Percentiles rank a stretch among this genome's conserved stretches.
phyloP scores from a whole-genome alignment of 2,329 filamentous ascomycete genomes.

The Thielaviopsis punctulata region DNA sequence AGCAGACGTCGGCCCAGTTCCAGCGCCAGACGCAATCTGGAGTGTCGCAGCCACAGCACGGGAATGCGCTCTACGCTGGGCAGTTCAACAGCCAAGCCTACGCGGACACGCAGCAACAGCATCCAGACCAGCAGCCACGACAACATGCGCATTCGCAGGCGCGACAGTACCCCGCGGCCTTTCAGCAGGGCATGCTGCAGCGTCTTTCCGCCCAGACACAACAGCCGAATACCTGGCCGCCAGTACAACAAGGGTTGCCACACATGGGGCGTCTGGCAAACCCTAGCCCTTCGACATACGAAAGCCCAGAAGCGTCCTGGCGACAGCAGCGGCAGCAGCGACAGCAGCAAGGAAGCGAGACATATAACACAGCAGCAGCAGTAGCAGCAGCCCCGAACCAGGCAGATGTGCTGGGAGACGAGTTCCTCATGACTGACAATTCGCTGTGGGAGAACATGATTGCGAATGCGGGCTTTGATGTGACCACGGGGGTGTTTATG shows the following conservation, averaged over 20 bases:
- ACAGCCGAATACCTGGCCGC: background rate
- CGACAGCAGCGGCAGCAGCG: background rate
- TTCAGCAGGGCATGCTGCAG: too few species aligned
- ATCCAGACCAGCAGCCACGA: background rate
- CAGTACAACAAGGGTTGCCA: conserved; percentile 3
- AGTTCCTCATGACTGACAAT: conserved; percentile 14
- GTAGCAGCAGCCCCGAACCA: conserved; percentile 2
- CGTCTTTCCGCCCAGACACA: too few species aligned
- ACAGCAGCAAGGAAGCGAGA: too few species aligned
- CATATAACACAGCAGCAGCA: background rate
- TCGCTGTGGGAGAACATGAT: conserved; percentile 18
- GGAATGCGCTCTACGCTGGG: background rate
- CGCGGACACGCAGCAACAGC: background rate
- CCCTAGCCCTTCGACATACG: background rate
- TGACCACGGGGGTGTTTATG: conserved; percentile 7
- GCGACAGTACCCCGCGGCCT: too few species aligned
- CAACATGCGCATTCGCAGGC: too few species aligned
- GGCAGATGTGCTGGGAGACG: conserved; percentile 4
- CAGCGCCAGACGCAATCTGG: background rate
- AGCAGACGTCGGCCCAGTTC: background rate
- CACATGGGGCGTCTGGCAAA: background rate
- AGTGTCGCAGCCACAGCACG: background rate
- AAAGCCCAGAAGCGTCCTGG: background rate
- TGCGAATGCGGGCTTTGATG: conserved; percentile 17
- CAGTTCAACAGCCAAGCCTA: background rate